Base-by-base conservation (phyloP, 148 eudicot genomes). In the Spergularia marina region DNA sequence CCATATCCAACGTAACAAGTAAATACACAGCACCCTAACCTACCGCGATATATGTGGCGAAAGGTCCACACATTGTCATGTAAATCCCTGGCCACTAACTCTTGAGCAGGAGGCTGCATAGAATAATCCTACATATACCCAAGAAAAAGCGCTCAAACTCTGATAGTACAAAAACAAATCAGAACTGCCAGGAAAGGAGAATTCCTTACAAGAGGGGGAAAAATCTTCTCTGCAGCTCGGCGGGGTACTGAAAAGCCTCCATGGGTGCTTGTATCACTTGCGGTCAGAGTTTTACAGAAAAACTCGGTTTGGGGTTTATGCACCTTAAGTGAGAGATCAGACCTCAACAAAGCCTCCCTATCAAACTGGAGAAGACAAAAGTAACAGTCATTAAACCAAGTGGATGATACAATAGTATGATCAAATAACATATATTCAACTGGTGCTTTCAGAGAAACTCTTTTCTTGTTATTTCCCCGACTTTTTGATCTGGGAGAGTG, bases 221-320 rank as follows among this genome's bases (percentile, higher is more conserved):
- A 92, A 71, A 88, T 90, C 82, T 95, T 95, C 70, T 95, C 99
- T 12, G 99, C 99, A 70, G 99, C 90, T 71, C 99, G 91, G 17
- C 99, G 97, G 67, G 99, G 99, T 41, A 95, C 97, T 65, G 97
- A 95, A 84, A 95, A 95, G 57, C 99, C 99, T 56, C 99, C 99
- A 86, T 95, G 99, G 41, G 99, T 95, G 85, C 99, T 95, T 64
- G 97, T 92, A 82, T 95, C 99, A 88, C 99, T 95, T 44, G 99
- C 97, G 10, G 99, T 95, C 83, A 95, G 85, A 60, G 99, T 92
- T 83, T 95, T 95, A 74, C 99, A 95, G 86, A 95, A 95, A 74
- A 90, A 95, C 23, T 95, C 96, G 9, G 97, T 83, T 69, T 92
- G 97, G 41, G 96, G 99, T 82, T 91, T 95, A 82, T 89, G 83